These are phyloP conservation scores for Lachancea dasiensis DNA, from an alignment of 805 yeast species.

Conservation along the genomic window DNA sequence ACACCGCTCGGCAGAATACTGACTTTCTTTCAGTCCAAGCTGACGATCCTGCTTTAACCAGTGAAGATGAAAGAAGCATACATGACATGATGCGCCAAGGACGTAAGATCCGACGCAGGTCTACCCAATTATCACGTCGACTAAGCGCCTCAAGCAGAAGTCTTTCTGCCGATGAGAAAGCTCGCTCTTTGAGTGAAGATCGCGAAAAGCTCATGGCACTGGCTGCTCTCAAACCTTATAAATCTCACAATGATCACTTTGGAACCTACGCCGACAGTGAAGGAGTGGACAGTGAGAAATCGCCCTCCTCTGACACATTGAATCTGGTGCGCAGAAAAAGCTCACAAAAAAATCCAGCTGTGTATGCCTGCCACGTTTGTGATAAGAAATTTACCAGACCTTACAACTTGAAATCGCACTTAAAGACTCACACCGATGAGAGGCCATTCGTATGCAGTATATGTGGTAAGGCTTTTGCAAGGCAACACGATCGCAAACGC, in stretches of 20 bases:
- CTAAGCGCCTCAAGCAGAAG: constrained; percentile 16
- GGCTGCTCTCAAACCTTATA: constrained; percentile 22
- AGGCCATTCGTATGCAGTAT: constrained; percentile 66
- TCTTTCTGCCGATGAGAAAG: constrained; percentile 26
- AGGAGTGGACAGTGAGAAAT: constrained; percentile 15
- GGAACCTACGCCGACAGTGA: constrained; percentile 6
- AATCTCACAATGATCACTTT: constrained; percentile 9
- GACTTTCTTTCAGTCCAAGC: constrained; percentile 6
- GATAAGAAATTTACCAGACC: constrained; percentile 87
- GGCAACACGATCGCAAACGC: constrained; percentile 71
- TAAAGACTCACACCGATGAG: constrained; percentile 85
- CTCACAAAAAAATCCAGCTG: constrained; percentile 24
- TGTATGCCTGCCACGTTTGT: constrained; percentile 68
- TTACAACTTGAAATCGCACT: constrained; percentile 84
- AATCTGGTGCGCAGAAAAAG: constrained; percentile 15
- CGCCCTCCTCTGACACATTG: constrained; percentile 14
- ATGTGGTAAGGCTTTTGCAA: constrained; percentile 78
- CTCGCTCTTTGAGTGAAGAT: constrained; percentile 29
- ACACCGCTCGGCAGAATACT: constrained; percentile 1
- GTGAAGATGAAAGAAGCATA: constrained; percentile 3
- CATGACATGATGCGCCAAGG: constrained; percentile 23
- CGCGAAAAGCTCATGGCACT: constrained; percentile 28
- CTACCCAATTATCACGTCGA: constrained; percentile 14
- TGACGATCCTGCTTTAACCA: constrained; percentile 1
- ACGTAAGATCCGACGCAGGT: constrained; percentile 21